A percentile compares a stretch with the other conserved stretches of the same genome.
phyloP scores from a whole-genome alignment of 2,329 filamentous ascomycete genomes.

The Neurospora crassa region DNA sequence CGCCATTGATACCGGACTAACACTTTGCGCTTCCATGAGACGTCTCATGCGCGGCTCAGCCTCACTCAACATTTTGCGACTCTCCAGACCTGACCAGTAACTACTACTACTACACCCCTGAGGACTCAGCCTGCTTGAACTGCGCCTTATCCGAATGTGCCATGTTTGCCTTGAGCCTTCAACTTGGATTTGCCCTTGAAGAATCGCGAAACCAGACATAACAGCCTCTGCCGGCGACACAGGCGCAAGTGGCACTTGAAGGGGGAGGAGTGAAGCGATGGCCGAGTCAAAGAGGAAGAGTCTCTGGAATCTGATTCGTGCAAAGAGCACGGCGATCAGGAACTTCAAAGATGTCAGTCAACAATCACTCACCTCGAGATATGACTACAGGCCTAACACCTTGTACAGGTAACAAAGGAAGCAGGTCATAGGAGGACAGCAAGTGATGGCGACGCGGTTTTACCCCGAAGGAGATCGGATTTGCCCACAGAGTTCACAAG shows the following conservation, averaged over 20 bases:
- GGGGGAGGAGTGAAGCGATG: conserved; percentile 4
- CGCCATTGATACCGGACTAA: background rate
- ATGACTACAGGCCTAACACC: background rate
- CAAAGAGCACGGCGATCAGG: conserved; percentile 32
- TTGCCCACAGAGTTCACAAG: conserved; percentile 9
- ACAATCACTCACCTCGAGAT: background rate
- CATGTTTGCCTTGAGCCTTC: background rate
- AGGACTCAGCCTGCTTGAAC: background rate
- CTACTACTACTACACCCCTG: background rate
- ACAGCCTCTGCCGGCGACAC: background rate
- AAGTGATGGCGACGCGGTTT: conserved; percentile 25
- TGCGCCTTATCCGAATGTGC: background rate
- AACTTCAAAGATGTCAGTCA: conserved; percentile 18
- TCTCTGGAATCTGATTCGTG: conserved; percentile 42
- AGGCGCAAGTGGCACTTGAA: background rate
- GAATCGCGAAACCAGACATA: background rate
- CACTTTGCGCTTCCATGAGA: background rate
- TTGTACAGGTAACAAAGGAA: conserved; percentile 19
- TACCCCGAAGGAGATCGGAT: conserved; percentile 16
- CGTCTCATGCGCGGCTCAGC: background rate
- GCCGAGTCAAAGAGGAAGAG: conserved; percentile 29
- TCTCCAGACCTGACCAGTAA: background rate
- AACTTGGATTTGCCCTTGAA: background rate
- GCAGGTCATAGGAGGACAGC: conserved; percentile 23
- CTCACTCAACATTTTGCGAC: background rate